These are phyloP conservation scores for Dillenia turbinata DNA, from an alignment of 164 flowering plant genomes.

Conservation along the genomic window DNA sequence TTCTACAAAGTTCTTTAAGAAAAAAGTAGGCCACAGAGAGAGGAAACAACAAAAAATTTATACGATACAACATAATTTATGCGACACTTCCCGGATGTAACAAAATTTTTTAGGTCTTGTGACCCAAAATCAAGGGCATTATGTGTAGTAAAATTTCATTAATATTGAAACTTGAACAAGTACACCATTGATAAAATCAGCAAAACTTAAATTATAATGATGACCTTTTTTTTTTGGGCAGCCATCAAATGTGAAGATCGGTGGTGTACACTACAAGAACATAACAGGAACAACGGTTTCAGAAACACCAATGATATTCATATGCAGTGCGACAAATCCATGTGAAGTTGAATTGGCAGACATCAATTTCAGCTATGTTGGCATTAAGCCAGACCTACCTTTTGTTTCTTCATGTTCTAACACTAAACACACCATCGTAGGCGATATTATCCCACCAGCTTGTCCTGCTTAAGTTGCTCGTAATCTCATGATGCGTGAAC, in stretches of 20 bases:
- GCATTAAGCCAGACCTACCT: slow-evolving; percentile 3
- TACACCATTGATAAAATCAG: neutral
- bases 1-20: too few species aligned
- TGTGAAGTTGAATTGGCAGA: slow-evolving; percentile 39
- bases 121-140: neutral
- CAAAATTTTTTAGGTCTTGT: slow-evolving; percentile 6
- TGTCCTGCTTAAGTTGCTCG: neutral
- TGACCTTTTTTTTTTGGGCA: neutral
- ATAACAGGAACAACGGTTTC: slow-evolving; percentile 44
- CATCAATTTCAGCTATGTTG: slow-evolving; percentile 29
- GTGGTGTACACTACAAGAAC: slow-evolving; percentile 40
- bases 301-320: slow-evolving; percentile 23
- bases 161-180: neutral
- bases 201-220: too few species aligned
- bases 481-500: neutral
- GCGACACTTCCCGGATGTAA: too few species aligned
- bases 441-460: slow-evolving; percentile 8
- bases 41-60: too few species aligned
- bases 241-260: slow-evolving; percentile 40
- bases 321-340: slow-evolving; percentile 40
- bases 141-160: neutral
- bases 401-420: slow-evolving; percentile 24
- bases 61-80: too few species aligned
- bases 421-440: neutral
- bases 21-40: too few species aligned